phyloP scores from a whole-genome alignment of 352 stramenopile species.

The Phytophthora megakarya region DNA sequence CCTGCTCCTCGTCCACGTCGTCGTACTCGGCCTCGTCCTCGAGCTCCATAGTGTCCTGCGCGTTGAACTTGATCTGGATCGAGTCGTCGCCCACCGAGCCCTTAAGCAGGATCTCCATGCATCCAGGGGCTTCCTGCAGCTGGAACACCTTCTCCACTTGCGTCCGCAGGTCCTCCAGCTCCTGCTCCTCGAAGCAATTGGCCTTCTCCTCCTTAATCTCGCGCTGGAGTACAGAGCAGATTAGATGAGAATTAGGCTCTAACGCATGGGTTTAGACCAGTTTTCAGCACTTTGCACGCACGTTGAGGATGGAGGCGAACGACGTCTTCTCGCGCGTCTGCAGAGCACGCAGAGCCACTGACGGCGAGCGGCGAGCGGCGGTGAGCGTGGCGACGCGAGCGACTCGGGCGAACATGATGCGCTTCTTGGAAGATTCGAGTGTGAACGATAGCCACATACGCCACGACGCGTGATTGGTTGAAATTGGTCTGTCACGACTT shows the following conservation, averaged over 20 bases:
- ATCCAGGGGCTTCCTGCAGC: slow-evolving; percentile 59
- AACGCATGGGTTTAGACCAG: not conserved
- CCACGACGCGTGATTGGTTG: slow-evolving; percentile 19
- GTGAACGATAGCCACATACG: slow-evolving; percentile 32
- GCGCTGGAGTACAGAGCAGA: slow-evolving; percentile 42
- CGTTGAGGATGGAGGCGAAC: slow-evolving; percentile 26
- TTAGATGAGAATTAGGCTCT: not conserved
- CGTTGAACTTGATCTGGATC: slow-evolving; percentile 83
- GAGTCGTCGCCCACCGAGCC: slow-evolving; percentile 53
- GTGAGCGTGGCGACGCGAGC: slow-evolving; percentile 38
- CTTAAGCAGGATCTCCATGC: slow-evolving; percentile 72
- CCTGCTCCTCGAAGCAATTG: slow-evolving; percentile 80
- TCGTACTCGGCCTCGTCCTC: slow-evolving; percentile 65
- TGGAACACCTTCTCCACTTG: slow-evolving; percentile 74
- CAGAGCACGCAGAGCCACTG: slow-evolving; percentile 36
- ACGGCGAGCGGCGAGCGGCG: slow-evolving; percentile 36
- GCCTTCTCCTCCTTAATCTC: slow-evolving; percentile 84
- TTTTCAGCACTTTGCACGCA: slow-evolving; percentile 9
- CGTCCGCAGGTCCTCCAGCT: slow-evolving; percentile 70
- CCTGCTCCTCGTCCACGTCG: slow-evolving; percentile 46
- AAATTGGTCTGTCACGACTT: not conserved
- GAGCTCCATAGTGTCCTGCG: slow-evolving; percentile 73
- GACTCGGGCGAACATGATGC: slow-evolving; percentile 53
- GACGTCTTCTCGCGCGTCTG: slow-evolving; percentile 63
- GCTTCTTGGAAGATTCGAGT: slow-evolving; percentile 29